phyloP scores from a whole-genome alignment of 805 yeast genomes.

The Pichia heedii region DNA sequence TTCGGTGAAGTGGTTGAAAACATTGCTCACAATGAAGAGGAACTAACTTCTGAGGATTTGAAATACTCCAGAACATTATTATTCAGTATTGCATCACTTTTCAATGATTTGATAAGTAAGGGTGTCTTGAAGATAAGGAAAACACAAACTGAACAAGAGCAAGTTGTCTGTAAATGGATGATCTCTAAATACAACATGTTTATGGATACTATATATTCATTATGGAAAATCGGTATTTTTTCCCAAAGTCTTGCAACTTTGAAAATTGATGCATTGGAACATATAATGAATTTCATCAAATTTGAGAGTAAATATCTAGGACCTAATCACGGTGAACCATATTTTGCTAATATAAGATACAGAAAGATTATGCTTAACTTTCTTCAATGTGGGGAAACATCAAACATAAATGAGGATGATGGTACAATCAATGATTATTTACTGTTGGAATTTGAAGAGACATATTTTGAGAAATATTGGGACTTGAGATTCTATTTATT shows the following conservation, averaged over 20 bases:
- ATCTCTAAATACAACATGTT: constrained; percentile 46
- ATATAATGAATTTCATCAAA: constrained; percentile 44
- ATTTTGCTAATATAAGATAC: constrained; percentile 52
- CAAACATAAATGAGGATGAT: constrained; percentile 35
- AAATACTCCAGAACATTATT: constrained; percentile 30
- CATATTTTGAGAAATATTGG: constrained; percentile 49
- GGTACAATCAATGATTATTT: constrained; percentile 34
- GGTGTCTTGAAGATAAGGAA: constrained; percentile 31
- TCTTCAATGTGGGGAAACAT: constrained; percentile 26
- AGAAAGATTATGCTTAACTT: constrained; percentile 29
- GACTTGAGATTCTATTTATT: constrained; percentile 76
- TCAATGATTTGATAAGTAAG: constrained; percentile 38
- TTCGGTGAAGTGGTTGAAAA: constrained; percentile 20
- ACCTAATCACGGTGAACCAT: constrained; percentile 43
- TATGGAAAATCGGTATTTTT: constrained; percentile 31
- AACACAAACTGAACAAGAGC: constrained; percentile 33
- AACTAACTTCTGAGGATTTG: constrained; percentile 17
- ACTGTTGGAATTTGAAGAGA: constrained; percentile 43
- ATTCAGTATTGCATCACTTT: constrained; percentile 36
- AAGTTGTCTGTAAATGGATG: constrained; percentile 55
- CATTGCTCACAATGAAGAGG: constrained; percentile 9
- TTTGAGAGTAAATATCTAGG: constrained; percentile 48
- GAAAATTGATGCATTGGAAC: constrained; percentile 45
- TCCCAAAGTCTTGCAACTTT: constrained; percentile 34
- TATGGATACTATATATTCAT: constrained; percentile 35